phyloP scores from a whole-genome alignment of 176 grass and related monocot species.

The Pontederia paniculata region DNA sequence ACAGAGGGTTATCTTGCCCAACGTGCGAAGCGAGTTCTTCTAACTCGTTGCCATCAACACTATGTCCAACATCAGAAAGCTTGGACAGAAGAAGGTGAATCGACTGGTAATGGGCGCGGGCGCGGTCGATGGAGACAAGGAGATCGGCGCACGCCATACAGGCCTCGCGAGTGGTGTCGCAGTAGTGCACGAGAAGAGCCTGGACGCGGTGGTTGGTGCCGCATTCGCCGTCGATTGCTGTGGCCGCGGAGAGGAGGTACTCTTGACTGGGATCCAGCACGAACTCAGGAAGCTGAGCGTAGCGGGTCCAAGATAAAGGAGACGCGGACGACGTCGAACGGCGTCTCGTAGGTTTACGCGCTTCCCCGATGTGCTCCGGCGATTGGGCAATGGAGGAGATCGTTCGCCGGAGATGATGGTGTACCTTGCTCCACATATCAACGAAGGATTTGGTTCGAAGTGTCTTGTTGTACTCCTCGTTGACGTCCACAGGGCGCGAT shows the following conservation, averaged over 20 bases:
- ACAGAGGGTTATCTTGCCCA: conserved; percentile 49
- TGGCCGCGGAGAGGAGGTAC: conserved; percentile 4
- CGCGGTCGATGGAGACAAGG: conserved; percentile 31
- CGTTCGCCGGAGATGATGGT: conserved; percentile 21
- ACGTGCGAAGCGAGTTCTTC: conserved; percentile 29
- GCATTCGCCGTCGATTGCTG: not conserved
- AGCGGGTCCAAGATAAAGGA: not conserved
- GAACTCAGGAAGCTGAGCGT: conserved; percentile 1
- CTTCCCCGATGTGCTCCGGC: not conserved
- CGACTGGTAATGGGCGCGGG: conserved; percentile 36
- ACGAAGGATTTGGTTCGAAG: conserved; percentile 72
- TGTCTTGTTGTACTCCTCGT: conserved; percentile 71
- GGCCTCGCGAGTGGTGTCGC: conserved; percentile 46
- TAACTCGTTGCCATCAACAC: not conserved
- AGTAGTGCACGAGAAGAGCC: conserved; percentile 49
- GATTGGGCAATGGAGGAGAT: not conserved
- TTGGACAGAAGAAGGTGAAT: conserved; percentile 37
- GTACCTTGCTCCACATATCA: conserved; percentile 64
- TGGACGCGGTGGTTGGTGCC: not conserved
- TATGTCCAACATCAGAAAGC: not conserved
- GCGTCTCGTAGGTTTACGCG: not conserved
- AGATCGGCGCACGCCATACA: conserved; percentile 50
- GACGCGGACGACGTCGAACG: not conserved
- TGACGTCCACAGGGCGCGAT: conserved; percentile 18
- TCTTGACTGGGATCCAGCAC: conserved; percentile 50